These are phyloP conservation scores for Heliamphora pulchella DNA, from an alignment of 179 eudicot species.

Conservation along the genomic window DNA sequence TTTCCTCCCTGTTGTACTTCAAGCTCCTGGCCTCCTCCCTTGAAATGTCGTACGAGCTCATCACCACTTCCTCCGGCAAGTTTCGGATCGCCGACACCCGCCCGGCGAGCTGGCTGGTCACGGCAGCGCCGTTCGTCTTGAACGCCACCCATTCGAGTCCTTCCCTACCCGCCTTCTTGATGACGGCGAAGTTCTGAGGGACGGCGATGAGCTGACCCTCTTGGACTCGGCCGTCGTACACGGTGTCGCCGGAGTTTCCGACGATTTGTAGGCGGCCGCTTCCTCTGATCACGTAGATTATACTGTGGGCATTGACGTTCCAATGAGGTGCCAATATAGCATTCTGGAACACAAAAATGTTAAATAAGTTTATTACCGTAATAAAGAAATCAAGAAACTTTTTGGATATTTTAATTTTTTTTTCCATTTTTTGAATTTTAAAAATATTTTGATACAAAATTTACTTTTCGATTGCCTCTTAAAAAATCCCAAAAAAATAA, in stretches of 20 bases:
- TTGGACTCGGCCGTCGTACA: conserved; percentile 34
- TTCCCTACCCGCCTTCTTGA: conserved; percentile 45
- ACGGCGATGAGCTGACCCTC: conserved; percentile 54
- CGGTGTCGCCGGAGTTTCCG: conserved; percentile 28
- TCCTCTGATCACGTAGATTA: conserved; percentile 43
- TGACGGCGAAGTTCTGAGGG: conserved; percentile 52
- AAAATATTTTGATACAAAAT: too few relatives aligned
- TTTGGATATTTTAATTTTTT: too few relatives aligned
- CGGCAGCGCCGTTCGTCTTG: conserved; percentile 51
- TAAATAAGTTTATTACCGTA: background rate
- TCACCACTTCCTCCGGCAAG: conserved; percentile 46
- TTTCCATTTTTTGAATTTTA: too few relatives aligned
- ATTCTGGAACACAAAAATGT: conserved; percentile 30
- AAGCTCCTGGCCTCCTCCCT: conserved; percentile 38
- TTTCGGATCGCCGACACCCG: conserved; percentile 37
- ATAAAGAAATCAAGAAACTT: background rate
- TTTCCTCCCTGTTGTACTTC: conserved; percentile 46
- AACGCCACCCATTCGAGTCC: conserved; percentile 60
- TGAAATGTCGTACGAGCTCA: conserved; percentile 39
- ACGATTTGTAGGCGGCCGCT: conserved; percentile 45
- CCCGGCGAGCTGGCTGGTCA: conserved; percentile 39
- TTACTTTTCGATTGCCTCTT: too few relatives aligned
- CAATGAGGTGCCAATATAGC: conserved; percentile 53
- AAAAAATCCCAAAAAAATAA: too few relatives aligned
- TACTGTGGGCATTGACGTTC: conserved; percentile 52